Base-by-base conservation (phyloP, 306 rosid species). In the Quercus cerris region DNA sequence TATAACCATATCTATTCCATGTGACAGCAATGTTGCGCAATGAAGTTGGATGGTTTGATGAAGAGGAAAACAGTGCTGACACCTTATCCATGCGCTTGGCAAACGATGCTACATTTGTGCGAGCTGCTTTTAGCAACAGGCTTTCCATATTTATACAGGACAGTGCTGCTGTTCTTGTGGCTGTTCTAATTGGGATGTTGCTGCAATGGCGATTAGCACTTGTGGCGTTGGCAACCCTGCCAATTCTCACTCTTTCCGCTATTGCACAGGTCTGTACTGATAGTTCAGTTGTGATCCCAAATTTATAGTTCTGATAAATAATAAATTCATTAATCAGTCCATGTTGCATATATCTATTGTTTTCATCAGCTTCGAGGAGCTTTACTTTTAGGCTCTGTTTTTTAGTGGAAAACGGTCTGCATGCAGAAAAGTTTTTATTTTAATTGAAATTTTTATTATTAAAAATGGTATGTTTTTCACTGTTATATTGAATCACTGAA, bases 41-140 rank as follows among this genome's bases (percentile, higher is more conserved):
- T 84, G 99, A 96, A 87, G 93, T 89, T 61, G 99, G 99, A 75
- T 96, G 98, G 98, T 96, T 93, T 33, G 99, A 96, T 84, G 97
- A 87, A 79, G 99, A 96, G 85, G 99, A 91, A 78, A 96, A 93
- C 78, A 93, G 98, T 83, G 97, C 99, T 28, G 99, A 96, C 83
- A 96, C 94, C 80, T 87, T 96, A 81, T 96, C 99, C 84, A 93
- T 96, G 97, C 99, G 97, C 79, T 85, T 96, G 92, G 99, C 99
- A 58, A 96, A 96, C 71, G 99, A 96, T 85, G 99, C 99, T 72
- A 96, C 99, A 54, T 96, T 96, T 85, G 99, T 96, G 71, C 90
- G 98, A 83, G 99, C 99, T 75, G 95, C 99, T 82, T 96, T 96
- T 84, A 96, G 98, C 84, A 96, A 93, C 81, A 91, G 99, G 70